phyloP scores from a whole-genome alignment of 1,284 basidiomycete genomes.

The Austroboletus niveus region DNA sequence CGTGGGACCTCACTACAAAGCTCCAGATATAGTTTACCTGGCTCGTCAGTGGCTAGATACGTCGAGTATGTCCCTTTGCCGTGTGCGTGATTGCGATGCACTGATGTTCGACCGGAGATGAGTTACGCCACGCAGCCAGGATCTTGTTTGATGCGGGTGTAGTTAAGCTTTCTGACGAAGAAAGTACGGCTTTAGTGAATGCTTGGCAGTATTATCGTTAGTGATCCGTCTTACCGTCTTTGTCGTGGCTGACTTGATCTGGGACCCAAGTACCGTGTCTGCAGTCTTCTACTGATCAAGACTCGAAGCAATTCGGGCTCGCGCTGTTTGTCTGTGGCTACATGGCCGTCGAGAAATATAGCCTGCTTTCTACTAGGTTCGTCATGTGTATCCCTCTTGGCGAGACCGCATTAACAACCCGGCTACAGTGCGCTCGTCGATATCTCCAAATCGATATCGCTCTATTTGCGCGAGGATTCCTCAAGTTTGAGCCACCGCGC shows the following conservation, averaged over 20 bases:
- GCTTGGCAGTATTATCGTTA: conserved; percentile 68
- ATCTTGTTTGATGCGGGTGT: conserved; percentile 76
- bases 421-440: conserved; percentile 70
- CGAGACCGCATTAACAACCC: neutral
- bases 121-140: conserved; percentile 73
- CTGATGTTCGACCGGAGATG: conserved; percentile 42
- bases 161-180: conserved; percentile 62
- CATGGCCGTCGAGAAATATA: conserved; percentile 81
- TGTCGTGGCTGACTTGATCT: conserved; percentile 12
- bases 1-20: conserved; percentile 57
- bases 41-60: conserved; percentile 75
- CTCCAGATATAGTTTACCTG: conserved; percentile 71
- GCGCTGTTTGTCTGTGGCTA: conserved; percentile 82
- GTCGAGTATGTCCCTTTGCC: conserved; percentile 48
- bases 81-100: neutral
- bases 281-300: conserved; percentile 53
- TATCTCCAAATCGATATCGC: conserved; percentile 77
- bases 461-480: conserved; percentile 74
- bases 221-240: conserved; percentile 21
- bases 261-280: conserved; percentile 58
- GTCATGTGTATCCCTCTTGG: neutral
- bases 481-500: conserved; percentile 61
- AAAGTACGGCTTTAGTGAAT: conserved; percentile 60
- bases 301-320: conserved; percentile 55
- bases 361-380: conserved; percentile 70